These are phyloP conservation scores for Blastocystis sp. DNA, from an alignment of 352 stramenopile genomes.

Conservation along the genomic window DNA sequence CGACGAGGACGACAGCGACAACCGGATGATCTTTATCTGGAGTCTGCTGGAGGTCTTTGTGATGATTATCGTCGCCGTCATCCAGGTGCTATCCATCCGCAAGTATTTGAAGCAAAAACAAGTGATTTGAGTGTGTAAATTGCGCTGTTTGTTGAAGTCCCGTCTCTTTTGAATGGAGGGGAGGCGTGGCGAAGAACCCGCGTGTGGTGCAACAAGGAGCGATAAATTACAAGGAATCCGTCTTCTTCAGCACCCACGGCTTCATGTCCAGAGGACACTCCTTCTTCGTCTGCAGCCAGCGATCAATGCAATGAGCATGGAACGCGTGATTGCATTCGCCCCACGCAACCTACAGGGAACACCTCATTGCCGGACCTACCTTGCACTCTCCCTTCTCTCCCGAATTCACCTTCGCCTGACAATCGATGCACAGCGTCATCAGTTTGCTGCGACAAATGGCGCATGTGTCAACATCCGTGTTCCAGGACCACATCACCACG, in stretches of 20 bases:
- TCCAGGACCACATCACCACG: slow-evolving; percentile 71
- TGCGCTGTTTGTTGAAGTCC: neutral
- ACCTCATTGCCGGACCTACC: neutral
- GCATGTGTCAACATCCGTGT: slow-evolving; percentile 69
- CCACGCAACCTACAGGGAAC: slow-evolving; percentile 60
- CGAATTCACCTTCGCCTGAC: slow-evolving; percentile 71
- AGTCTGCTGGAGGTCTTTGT: slow-evolving; percentile 52
- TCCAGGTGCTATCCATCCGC: slow-evolving; percentile 40
- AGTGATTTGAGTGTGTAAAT: slow-evolving; percentile 51
- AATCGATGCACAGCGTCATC: slow-evolving; percentile 72
- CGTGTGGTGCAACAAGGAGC: neutral
- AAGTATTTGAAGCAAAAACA: slow-evolving; percentile 39
- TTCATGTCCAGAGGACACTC: slow-evolving; percentile 73
- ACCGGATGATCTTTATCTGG: slow-evolving; percentile 58
- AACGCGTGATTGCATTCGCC: slow-evolving; percentile 66
- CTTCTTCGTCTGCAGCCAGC: slow-evolving; percentile 69
- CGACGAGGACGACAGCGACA: slow-evolving; percentile 61
- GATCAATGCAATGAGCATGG: slow-evolving; percentile 71
- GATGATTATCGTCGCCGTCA: slow-evolving; percentile 45
- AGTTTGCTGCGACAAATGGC: slow-evolving; percentile 72
- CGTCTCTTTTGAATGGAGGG: neutral
- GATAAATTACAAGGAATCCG: slow-evolving; percentile 54
- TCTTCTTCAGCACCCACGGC: slow-evolving; percentile 67
- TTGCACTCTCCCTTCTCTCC: slow-evolving; percentile 70
- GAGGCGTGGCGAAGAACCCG: too few species aligned